A percentile compares a stretch with the other conserved stretches of the same genome.
These are phyloP conservation scores for Grosmannia huntii DNA, from an alignment of 2,329 filamentous ascomycete genomes.

Conservation along the genomic window DNA sequence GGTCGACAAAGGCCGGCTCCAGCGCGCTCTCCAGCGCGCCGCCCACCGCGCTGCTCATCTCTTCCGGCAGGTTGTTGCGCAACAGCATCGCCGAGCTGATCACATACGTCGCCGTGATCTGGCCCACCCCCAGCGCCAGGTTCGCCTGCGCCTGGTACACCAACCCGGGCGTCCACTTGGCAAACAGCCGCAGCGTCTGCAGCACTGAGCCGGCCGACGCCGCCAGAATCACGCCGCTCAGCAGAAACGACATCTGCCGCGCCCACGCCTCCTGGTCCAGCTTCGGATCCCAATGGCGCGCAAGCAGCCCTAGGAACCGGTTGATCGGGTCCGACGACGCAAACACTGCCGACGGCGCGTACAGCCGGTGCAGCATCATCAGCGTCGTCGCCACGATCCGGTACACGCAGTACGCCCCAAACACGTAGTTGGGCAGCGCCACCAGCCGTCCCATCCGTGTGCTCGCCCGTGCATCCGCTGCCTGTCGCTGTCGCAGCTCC, in stretches of 20 bases:
- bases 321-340: conserved; percentile 71
- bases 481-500: conserved; percentile 48
- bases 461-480: conserved; percentile 51
- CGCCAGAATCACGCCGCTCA: conserved; percentile 71
- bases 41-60: conserved; percentile 64
- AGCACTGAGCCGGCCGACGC: conserved; percentile 70
- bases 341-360: conserved; percentile 37
- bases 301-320: conserved; percentile 65
- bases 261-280: conserved; percentile 76
- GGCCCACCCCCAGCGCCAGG: conserved; percentile 64
- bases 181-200: conserved; percentile 76
- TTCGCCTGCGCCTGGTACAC: conserved; percentile 64
- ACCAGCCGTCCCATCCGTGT: conserved; percentile 55
- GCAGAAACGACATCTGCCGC: conserved; percentile 70
- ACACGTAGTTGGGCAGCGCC: conserved; percentile 50
- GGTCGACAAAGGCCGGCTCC: conserved; percentile 58
- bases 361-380: conserved; percentile 50
- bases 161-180: conserved; percentile 59
- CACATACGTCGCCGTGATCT: conserved; percentile 75
- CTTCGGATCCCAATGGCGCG: conserved; percentile 71
- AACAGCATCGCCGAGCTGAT: conserved; percentile 68
- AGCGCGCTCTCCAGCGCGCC: conserved; percentile 68
- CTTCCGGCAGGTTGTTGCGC: conserved; percentile 62
- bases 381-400: conserved; percentile 62
- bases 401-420: conserved; percentile 75